Evolutionary conservation across 768 basidiomycete species (phyloP), one percentile per base, ranked within the genome.

Genomic region (Pulveroboletus sp.): DNA sequence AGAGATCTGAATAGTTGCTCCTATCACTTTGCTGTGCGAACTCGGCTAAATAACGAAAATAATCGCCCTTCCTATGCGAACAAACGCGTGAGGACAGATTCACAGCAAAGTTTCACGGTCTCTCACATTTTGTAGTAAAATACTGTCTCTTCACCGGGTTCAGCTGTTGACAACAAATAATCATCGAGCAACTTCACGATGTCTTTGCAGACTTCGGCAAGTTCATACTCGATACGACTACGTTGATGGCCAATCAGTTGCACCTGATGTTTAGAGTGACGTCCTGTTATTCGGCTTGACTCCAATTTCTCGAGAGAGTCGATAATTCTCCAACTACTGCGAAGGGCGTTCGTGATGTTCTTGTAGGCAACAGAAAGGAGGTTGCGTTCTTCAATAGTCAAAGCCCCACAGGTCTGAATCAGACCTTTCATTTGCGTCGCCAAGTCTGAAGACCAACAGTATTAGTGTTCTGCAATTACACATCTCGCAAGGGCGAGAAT

Each of bases 331-430:
- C 91, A 93, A 57, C 88, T 89, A 43, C 82, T 85, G 48, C 91
- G 84, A 51, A 90, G 80, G 17, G 76, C 80, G 60, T 89, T 89
- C 17, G 89, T 94, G 56, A 87, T 74, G 68, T 92, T 92, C 78
- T 93, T 94, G 76, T 90, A 93, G 26, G 91, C 90, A 52, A 92
- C 81, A 3, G 90, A 93, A 50, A 93, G 79, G 32, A 93, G 76
- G 68, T 89, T 93, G 60, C 91, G 86, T 71, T 93, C 90, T 64
- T 93, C 90, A 57, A 86, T 77, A 43, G 83, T 82, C 55, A 92
- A 78, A 50, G 82, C 78, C 58, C 83, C 82, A 57, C 81, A 81
- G 40, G 79, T 74, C 47, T 80, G 77, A 66, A 85, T 80, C 55
- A 91, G 79, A 37, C 73, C 69, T 75, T 90, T 92, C 73, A 92